phyloP scores from a whole-genome alignment of 192 early-diverging fungal species.

The Anaeromyces robustus region DNA sequence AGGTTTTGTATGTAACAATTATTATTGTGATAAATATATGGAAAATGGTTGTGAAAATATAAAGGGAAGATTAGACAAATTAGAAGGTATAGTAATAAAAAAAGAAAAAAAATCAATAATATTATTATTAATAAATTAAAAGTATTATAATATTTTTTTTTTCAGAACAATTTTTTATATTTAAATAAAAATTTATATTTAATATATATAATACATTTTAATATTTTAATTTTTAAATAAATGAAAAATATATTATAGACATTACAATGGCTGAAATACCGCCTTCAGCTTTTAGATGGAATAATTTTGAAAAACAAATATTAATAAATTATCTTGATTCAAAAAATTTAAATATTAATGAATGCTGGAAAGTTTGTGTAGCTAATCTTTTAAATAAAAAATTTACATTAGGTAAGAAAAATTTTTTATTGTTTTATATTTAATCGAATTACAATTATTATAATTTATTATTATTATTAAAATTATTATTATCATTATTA shows the following conservation, averaged over 20 bases:
- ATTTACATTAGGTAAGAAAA: not conserved
- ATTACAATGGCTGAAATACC: not conserved
- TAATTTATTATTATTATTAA: too few relatives aligned
- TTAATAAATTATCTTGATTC: not conserved
- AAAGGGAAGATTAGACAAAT: not conserved
- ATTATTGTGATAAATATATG: not conserved
- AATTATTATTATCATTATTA: too few relatives aligned
- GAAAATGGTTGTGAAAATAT: not conserved
- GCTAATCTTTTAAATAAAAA: not conserved
- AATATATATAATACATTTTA: too few relatives aligned
- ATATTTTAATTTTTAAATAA: too few relatives aligned
- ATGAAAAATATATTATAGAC: not conserved
- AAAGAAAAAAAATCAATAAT: too few relatives aligned
- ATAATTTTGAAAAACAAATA: not conserved
- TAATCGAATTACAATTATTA: too few relatives aligned
- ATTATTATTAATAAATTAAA: too few relatives aligned
- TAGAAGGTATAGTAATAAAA: not conserved
- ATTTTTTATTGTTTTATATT: too few relatives aligned
- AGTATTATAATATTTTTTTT: too few relatives aligned
- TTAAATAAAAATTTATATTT: too few relatives aligned
- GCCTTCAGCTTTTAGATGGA: not conserved
- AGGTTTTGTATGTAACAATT: not conserved
- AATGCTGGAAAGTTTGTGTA: not conserved
- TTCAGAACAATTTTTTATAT: too few relatives aligned
- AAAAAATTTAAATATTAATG: not conserved